Conservation (phyloP, 2,329 filamentous ascomycete species). For the Aspergillus pseudoterreus region DNA sequence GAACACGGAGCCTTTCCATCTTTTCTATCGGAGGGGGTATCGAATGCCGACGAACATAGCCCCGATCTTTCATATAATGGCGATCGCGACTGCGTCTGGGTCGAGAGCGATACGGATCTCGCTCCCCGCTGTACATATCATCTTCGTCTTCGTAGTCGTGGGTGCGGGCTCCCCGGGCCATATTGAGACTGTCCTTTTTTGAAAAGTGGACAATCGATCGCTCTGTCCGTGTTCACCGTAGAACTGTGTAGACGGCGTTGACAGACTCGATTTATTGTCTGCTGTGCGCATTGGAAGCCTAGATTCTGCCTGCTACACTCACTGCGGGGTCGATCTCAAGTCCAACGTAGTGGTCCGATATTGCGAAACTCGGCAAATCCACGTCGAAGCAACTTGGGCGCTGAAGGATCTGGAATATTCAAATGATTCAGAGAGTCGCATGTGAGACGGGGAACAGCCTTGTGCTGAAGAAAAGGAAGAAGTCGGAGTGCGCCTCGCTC, state of each 20-base stretch:
- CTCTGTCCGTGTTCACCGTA: no score
- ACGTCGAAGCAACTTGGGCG: no score
- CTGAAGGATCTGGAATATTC: no score
- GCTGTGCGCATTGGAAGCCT: no score
- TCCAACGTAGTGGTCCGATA: no score
- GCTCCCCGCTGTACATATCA: constrained; percentile 22
- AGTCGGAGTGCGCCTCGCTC: neutral
- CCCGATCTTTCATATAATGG: constrained; percentile 25
- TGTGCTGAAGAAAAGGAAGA: neutral
- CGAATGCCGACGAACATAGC: constrained; percentile 24
- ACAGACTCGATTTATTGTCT: no score
- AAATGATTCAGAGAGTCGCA: no score
- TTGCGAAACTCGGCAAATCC: no score
- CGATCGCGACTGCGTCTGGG: constrained; percentile 24
- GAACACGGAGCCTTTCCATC: constrained; percentile 38
- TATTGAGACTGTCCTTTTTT: constrained; percentile 8
- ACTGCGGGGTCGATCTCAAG: no score
- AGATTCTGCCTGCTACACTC: no score
- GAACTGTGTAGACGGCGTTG: no score
- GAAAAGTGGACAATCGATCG: neutral
- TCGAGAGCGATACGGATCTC: constrained; percentile 21
- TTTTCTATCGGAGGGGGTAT: constrained; percentile 43
- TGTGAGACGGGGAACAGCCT: neutral
- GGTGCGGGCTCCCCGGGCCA: constrained; percentile 29
- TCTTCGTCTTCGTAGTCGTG: constrained; percentile 26